Conservation (phyloP, 2,329 filamentous ascomycete species). For the Ambrosiella beaveri region DNA sequence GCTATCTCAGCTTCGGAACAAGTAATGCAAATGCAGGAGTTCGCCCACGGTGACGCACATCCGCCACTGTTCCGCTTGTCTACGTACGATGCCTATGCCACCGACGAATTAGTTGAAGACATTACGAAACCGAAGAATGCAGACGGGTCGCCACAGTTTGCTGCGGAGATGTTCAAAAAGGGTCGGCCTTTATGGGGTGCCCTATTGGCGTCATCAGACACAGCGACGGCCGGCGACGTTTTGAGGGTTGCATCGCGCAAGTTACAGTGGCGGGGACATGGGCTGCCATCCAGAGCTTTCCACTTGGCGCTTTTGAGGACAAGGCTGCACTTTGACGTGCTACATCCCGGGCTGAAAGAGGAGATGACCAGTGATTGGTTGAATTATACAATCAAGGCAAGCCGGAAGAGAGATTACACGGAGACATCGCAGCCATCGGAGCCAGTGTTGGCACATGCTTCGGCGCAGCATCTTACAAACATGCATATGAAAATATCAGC, state of each 20-base stretch:
- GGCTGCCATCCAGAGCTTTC: conserved; percentile 3
- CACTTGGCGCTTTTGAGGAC: conserved; percentile 7
- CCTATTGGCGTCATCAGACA: conserved; percentile 4
- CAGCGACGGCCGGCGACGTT: conserved; percentile 5
- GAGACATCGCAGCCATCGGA: conserved; percentile 10
- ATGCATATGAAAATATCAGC: conserved; percentile 2
- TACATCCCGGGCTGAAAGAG: conserved; percentile 1
- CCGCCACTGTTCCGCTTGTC: conserved; percentile 8
- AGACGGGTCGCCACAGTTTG: neutral
- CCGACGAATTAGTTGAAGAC: neutral
- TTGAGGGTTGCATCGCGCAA: conserved; percentile 8
- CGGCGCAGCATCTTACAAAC: conserved; percentile 6
- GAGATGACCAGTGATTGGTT: conserved; percentile 8
- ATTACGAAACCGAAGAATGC: neutral
- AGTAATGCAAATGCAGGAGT: neutral
- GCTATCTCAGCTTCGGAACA: neutral
- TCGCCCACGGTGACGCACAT: conserved; percentile 5
- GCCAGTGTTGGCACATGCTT: conserved; percentile 8
- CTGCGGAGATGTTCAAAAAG: conserved; percentile 2
- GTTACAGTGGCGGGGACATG: neutral
- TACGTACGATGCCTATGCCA: conserved; percentile 5
- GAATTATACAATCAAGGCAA: conserved; percentile 7
- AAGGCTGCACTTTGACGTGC: conserved; percentile 1
- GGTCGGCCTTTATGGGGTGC: conserved; percentile 11
- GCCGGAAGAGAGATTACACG: conserved; percentile 5